Conservation (phyloP, 371 early-diverging fungal genomes). For the Mortierella sp. region DNA sequence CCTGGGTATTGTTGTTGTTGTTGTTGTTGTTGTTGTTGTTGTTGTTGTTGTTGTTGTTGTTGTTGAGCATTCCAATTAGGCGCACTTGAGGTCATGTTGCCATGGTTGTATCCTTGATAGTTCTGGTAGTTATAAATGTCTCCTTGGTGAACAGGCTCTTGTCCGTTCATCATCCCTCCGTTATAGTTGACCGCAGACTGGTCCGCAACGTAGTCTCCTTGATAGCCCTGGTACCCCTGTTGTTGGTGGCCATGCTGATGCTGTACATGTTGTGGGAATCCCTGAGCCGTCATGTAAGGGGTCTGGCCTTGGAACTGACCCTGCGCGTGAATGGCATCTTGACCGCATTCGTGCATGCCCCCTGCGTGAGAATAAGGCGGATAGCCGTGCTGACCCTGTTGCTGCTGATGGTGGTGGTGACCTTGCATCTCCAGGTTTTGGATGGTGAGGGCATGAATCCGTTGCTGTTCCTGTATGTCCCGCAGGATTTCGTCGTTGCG, state of each 20-base stretch:
- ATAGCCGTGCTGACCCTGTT: conserved; percentile 16
- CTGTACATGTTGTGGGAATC: conserved; percentile 22
- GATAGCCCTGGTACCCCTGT: conserved; percentile 30
- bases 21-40: conserved; percentile 12
- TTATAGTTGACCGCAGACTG: conserved; percentile 7
- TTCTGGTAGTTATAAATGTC: conserved; percentile 20
- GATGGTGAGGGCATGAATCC: conserved; percentile 21
- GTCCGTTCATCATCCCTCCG: conserved; percentile 5
- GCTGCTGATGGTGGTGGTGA: not conserved
- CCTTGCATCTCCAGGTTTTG: conserved; percentile 37
- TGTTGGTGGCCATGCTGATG: conserved; percentile 21
- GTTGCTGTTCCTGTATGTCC: conserved; percentile 35
- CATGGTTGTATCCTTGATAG: conserved; percentile 24
- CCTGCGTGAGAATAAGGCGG: conserved; percentile 13
- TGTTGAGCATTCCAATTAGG: conserved; percentile 27
- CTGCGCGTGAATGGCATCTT: conserved; percentile 9
- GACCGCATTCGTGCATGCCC: not conserved
- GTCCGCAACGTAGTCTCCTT: conserved; percentile 3
- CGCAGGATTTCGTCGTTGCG: conserved; percentile 44
- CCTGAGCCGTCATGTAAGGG: conserved; percentile 17
- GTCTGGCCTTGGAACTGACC: conserved; percentile 14
- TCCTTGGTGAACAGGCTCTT: conserved; percentile 16
- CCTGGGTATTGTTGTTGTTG: conserved; percentile 20
- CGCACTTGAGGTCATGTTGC: not conserved
- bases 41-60: conserved; percentile 10